These are phyloP conservation scores for Venturia asperata DNA, from an alignment of 2,329 filamentous ascomycete species.

Conservation along the genomic window DNA sequence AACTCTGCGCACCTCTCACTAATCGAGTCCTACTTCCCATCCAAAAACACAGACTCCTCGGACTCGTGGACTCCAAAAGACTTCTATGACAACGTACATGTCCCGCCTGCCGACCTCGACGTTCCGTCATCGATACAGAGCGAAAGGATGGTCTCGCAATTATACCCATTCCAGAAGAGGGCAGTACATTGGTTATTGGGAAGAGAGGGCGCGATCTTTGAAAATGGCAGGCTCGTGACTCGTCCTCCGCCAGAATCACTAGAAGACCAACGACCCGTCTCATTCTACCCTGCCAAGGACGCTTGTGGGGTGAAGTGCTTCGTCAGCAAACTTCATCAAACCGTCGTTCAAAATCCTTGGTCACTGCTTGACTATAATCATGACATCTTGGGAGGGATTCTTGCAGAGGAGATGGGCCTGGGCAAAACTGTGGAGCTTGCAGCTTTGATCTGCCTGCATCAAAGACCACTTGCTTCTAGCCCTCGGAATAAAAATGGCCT, in stretches of 20 bases:
- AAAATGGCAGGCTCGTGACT: slow-evolving; percentile 10
- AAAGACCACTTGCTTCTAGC: slow-evolving; percentile 28
- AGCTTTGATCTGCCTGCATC: slow-evolving; percentile 60
- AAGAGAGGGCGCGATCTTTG: slow-evolving; percentile 51
- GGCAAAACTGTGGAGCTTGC: slow-evolving; percentile 75
- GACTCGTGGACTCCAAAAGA: slow-evolving; percentile 42
- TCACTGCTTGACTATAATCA: slow-evolving; percentile 36
- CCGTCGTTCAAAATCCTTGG: slow-evolving; percentile 46
- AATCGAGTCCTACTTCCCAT: slow-evolving; percentile 7
- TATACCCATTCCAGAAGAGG: slow-evolving; percentile 68
- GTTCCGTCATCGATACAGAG: slow-evolving; percentile 29
- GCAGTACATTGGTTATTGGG: slow-evolving; percentile 63
- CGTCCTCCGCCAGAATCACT: slow-evolving; percentile 21
- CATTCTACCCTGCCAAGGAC: slow-evolving; percentile 44
- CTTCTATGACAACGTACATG: slow-evolving; percentile 65
- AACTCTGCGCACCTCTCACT: neutral
- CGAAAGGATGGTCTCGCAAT: slow-evolving; percentile 32
- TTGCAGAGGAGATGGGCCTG: slow-evolving; percentile 77
- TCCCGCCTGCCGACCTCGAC: slow-evolving; percentile 42
- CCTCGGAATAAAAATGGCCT: slow-evolving; percentile 14
- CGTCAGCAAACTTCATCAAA: slow-evolving; percentile 57
- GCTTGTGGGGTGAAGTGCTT: slow-evolving; percentile 42
- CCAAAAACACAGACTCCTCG: neutral
- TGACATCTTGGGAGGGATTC: slow-evolving; percentile 53
- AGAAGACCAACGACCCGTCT: slow-evolving; percentile 30